These are phyloP conservation scores for Fusarium virguliforme DNA, from an alignment of 2,329 filamentous ascomycete species.

Conservation along the genomic window DNA sequence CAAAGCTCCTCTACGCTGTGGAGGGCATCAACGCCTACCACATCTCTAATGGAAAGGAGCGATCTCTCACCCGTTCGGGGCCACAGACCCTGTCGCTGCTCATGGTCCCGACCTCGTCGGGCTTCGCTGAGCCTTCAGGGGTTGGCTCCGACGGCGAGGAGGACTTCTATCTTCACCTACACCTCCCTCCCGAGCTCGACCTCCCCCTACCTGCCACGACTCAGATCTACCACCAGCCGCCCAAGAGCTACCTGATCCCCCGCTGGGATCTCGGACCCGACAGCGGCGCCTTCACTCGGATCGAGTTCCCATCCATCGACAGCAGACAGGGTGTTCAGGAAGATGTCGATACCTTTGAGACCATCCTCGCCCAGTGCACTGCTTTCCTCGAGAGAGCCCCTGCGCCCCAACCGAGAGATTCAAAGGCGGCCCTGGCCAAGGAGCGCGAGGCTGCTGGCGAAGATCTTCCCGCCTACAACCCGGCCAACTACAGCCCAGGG, in stretches of 20 bases:
- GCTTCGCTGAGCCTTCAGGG: constrained; percentile 71
- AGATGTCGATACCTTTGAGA: constrained; percentile 96
- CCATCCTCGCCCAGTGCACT: constrained; percentile 97
- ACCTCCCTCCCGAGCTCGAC: constrained; percentile 94
- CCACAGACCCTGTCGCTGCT: constrained; percentile 92
- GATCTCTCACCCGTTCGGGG: constrained; percentile 85
- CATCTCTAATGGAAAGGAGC: constrained; percentile 88
- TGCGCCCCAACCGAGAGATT: constrained; percentile 65
- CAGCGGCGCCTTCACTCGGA: constrained; percentile 90
- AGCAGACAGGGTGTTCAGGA: constrained; percentile 84
- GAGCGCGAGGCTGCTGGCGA: constrained; percentile 61
- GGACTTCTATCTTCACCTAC: constrained; percentile 97
- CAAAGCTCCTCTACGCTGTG: constrained; percentile 79
- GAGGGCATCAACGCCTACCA: constrained; percentile 93
- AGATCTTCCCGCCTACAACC: constrained; percentile 80
- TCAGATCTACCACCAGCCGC: constrained; percentile 97
- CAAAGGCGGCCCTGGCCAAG: constrained; percentile 59
- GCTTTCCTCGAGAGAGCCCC: constrained; percentile 90
- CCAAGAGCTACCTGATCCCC: constrained; percentile 92
- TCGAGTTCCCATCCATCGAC: constrained; percentile 87
- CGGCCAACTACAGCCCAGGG: constrained; percentile 83
- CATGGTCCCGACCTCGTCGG: constrained; percentile 93
- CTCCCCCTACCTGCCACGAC: constrained; percentile 94
- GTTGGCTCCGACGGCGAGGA: constrained; percentile 78
- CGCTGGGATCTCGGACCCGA: constrained; percentile 94